These are phyloP conservation scores for Blastocystis sp. DNA, from an alignment of 352 stramenopile genomes.

Conservation along the genomic window DNA sequence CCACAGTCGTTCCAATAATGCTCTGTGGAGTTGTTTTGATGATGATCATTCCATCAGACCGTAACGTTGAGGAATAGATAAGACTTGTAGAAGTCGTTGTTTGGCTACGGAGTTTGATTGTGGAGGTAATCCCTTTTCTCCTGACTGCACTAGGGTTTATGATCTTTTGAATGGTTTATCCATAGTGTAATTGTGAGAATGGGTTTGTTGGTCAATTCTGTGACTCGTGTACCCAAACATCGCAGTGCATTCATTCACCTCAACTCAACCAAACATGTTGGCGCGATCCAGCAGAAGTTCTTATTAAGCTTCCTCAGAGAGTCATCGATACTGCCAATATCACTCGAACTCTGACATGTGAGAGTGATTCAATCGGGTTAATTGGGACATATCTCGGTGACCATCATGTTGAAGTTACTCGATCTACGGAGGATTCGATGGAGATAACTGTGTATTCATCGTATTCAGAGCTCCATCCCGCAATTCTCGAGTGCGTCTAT, in stretches of 20 bases:
- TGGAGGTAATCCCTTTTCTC: not conserved
- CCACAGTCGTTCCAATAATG: slow-evolving; percentile 50
- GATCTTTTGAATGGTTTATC: not conserved
- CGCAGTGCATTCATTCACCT: slow-evolving; percentile 21
- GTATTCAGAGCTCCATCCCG: not conserved
- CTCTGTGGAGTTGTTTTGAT: slow-evolving; percentile 42
- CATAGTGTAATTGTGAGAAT: slow-evolving; percentile 28
- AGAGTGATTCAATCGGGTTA: not conserved
- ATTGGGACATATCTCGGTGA: slow-evolving; percentile 26
- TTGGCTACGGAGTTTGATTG: not conserved
- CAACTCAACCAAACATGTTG: slow-evolving; percentile 29
- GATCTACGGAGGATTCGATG: not conserved
- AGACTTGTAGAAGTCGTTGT: slow-evolving; percentile 14
- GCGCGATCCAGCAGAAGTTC: not conserved
- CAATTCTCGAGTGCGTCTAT: not conserved
- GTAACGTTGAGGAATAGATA: not conserved
- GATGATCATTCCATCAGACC: slow-evolving; percentile 16
- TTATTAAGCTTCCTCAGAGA: not conserved
- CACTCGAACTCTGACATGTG: not conserved
- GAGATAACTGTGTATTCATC: not conserved
- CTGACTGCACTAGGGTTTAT: not conserved
- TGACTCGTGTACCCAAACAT: not conserved
- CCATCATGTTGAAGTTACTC: not conserved
- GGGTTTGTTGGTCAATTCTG: not conserved
- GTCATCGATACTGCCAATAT: not conserved